Evolutionary conservation across 2,329 filamentous ascomycete genomes (phyloP).

Genomic region (Exophiala oligosperma): DNA sequence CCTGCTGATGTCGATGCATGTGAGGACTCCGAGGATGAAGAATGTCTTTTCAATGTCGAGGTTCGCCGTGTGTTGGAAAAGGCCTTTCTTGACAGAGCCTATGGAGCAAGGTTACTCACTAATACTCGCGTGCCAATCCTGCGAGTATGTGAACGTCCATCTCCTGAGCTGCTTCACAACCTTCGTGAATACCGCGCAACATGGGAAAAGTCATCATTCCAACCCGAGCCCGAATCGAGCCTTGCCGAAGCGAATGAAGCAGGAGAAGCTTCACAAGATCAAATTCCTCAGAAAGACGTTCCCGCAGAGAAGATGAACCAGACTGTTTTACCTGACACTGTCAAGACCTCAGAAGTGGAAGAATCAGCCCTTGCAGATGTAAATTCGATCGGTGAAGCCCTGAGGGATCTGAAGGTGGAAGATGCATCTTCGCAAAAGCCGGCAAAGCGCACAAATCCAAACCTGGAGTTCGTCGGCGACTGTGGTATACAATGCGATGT

Average conservation of each 20-base stretch:
- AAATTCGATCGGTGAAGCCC: slow-evolving; percentile 6
- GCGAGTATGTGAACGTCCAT: slow-evolving; percentile 76
- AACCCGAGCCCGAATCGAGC: background rate
- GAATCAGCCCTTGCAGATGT: slow-evolving; percentile 6
- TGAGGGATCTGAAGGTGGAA: slow-evolving; percentile 19
- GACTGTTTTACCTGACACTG: too few relatives aligned
- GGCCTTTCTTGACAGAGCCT: slow-evolving; percentile 67
- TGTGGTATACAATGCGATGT: slow-evolving; percentile 88
- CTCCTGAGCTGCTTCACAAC: slow-evolving; percentile 58
- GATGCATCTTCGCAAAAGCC: slow-evolving; percentile 22
- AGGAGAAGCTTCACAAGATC: too few relatives aligned
- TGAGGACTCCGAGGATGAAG: slow-evolving; percentile 1
- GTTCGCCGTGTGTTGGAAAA: slow-evolving; percentile 71
- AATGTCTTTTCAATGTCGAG: slow-evolving; percentile 19
- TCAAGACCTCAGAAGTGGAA: background rate
- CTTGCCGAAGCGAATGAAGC: too few relatives aligned
- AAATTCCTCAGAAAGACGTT: too few relatives aligned
- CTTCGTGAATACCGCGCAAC: slow-evolving; percentile 60
- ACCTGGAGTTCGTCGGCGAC: slow-evolving; percentile 74
- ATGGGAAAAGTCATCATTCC: slow-evolving; percentile 15
- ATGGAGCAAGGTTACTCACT: slow-evolving; percentile 74
- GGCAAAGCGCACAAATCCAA: slow-evolving; percentile 54
- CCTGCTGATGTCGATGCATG: background rate
- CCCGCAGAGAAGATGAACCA: too few relatives aligned
- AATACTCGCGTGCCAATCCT: slow-evolving; percentile 83